Evolutionary conservation across 169 alveolate species (phyloP).

Genomic region (Plasmodium vivax): DNA sequence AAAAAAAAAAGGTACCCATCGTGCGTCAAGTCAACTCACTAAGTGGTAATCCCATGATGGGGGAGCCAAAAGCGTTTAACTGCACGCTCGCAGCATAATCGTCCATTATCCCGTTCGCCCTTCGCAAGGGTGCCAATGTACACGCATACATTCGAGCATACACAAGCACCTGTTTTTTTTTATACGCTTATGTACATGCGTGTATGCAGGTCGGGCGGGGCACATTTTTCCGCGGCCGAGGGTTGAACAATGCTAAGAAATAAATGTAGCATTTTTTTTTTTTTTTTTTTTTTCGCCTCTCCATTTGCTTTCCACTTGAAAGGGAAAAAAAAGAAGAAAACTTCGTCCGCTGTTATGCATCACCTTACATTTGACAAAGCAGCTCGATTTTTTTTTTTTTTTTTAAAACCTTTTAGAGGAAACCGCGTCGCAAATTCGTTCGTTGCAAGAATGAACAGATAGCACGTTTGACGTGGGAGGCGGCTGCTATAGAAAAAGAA

Average conservation of each 20-base stretch:
- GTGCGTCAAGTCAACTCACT: not conserved
- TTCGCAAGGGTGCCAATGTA: not conserved
- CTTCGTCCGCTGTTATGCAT: not conserved
- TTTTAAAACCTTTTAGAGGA: not conserved
- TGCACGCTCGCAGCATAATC: not conserved
- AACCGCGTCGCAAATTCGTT: not conserved
- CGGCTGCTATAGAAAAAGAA: not conserved
- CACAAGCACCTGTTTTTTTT: not conserved
- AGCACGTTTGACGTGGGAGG: not conserved
- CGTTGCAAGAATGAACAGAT: not conserved
- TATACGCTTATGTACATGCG: not conserved
- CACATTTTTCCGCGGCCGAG: not conserved
- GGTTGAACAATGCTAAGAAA: not conserved
- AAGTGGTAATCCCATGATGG: not conserved
- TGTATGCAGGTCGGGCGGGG: not conserved
- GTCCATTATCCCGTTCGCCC: not conserved
- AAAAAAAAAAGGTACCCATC: not conserved
- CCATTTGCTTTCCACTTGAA: not conserved
- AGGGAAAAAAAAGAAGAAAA: not conserved
- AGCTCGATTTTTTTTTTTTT: not conserved
- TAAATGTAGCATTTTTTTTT: not conserved
- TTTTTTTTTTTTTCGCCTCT: not conserved
- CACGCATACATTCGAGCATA: not conserved
- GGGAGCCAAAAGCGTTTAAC: not conserved
- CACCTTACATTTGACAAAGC: not conserved